Base-by-base conservation (phyloP, 495 filamentous ascomycete species). In the Talaromyces thailandensis region DNA sequence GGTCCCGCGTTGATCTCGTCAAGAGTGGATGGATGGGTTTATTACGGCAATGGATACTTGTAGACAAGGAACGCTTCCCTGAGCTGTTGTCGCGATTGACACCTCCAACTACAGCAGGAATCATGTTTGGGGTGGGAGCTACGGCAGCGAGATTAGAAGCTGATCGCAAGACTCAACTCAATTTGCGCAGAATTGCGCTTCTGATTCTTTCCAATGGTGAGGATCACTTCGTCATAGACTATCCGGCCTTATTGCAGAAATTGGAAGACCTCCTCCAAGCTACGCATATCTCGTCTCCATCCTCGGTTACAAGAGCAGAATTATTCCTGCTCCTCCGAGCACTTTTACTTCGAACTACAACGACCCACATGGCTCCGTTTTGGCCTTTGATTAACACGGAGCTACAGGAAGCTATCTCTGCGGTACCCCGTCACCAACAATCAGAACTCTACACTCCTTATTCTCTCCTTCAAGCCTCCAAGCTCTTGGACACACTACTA, bases 71-170 rank as follows among this genome's bases (percentile, higher is more conserved):
- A 62, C 84, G 90, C 21, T 83, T 99, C 72, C 75, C 85, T 1
- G 95, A 98, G 61, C 75, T 96, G 3, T 71, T 98, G 14, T 79
- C 82, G 43, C 86, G 92, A 26, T 79, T 98, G 37, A 86, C 89
- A 6, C 82, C 92, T 3, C 94, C 94, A 8, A 91, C 91, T 16
- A 89, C 94, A n/a, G 95, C 94, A 0, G 95, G 94, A 16, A 96
- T 98, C 61, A 91, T 99, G 71, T 99, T 99, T 64, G 94, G 94
- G 24, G 94, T 99, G 5, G 94, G 94, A 57, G 95, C 94, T 6
- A 93, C 89, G 35, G 93, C 93, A 24, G 94, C 94, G n/a, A 82
- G 94, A 63, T 78, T 92, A 50, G 94, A 99, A 76, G 92, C 94
- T 8, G 94, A 99, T 73, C 88, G 92, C 57, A 94, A 88, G 72